Evolutionary conservation across 371 early-diverging fungal species (phyloP), one percentile per base, ranked within the genome.

Genomic region (Apophysomyces ossiformis): DNA sequence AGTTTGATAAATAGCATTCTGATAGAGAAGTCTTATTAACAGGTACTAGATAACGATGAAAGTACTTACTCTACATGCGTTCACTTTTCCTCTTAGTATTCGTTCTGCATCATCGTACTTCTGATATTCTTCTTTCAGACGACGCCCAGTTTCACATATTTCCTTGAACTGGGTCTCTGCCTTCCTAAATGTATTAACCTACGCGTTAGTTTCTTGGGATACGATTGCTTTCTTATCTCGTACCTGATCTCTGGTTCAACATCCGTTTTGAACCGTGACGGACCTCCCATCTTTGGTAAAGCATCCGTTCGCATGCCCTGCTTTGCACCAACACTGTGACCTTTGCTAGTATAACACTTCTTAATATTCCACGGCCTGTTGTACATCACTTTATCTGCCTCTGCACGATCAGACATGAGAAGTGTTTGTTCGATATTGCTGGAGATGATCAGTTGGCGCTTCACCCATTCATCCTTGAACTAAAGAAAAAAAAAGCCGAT

Each of bases 341-440:
- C 82, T 46, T 89, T 82, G 7, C 69, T 70, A 0, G 95, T 90
- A 65, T 86, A 88, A 58, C 95, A 93, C 0, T 73, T 68, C 0
- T 62, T 73, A 15, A 96, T 89, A 60, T 96, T 96, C 7, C 61
- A 72, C 3, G 96, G 96, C 13, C 76, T 73, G 0, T 76, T 81
- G 15, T 64, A 64, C 78, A 93, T 94, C n/a, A 96, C 61, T 0
- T 71, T 59, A 70, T 96, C 93, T 11, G 93, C 98, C 37, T 87
- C 83, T 0, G 71, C 68, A 58, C 95, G 90, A 36, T 86, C 80
- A 13, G 86, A 79, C 45, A 95, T 87, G 44, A 98, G 74, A n/a
- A 95, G 81, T 5, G 81, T 86, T 26, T 87, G 83, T 73, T 98
- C 96, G 65, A 96, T 93, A 37, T 79, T 72, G 68, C 79, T 80